Evolutionary conservation across 495 filamentous ascomycete species (phyloP).

Genomic region (Xylaria castorea): DNA sequence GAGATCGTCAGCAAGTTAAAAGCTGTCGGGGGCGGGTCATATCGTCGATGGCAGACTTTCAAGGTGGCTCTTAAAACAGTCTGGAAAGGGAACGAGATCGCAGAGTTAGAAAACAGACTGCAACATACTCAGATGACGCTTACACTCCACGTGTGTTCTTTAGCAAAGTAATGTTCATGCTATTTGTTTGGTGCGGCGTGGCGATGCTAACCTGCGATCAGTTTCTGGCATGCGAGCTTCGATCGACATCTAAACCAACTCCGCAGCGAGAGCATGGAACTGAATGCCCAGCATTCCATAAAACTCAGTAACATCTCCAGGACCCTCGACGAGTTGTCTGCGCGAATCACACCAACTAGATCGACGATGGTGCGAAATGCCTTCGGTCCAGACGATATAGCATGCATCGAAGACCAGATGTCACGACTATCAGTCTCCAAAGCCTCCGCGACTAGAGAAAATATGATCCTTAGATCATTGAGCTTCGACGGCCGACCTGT

Average conservation of each 20-base stretch:
- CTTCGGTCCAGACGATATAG: not conserved
- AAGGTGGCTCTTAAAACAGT: not conserved
- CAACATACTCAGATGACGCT: not conserved
- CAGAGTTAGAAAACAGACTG: not conserved
- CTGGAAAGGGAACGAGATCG: not conserved
- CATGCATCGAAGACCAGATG: not conserved
- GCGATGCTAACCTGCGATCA: not conserved
- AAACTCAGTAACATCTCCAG: not conserved
- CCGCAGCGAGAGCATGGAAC: not conserved
- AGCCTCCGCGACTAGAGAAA: not conserved
- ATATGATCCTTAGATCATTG: not conserved
- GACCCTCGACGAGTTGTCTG: not conserved
- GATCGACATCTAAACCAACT: not conserved
- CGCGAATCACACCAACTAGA: not conserved
- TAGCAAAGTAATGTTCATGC: not conserved
- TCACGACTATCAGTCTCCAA: not conserved
- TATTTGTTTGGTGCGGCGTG: not conserved
- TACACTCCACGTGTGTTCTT: not conserved
- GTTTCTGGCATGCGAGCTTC: not conserved
- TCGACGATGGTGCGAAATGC: not conserved
- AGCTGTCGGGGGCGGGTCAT: not conserved
- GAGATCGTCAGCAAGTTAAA: not conserved
- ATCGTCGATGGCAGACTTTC: not conserved
- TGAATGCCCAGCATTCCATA: not conserved
- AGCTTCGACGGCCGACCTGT: not conserved